phyloP scores from a whole-genome alignment of 176 grass and related monocot genomes.

The Hyparrhenia diplandra region DNA sequence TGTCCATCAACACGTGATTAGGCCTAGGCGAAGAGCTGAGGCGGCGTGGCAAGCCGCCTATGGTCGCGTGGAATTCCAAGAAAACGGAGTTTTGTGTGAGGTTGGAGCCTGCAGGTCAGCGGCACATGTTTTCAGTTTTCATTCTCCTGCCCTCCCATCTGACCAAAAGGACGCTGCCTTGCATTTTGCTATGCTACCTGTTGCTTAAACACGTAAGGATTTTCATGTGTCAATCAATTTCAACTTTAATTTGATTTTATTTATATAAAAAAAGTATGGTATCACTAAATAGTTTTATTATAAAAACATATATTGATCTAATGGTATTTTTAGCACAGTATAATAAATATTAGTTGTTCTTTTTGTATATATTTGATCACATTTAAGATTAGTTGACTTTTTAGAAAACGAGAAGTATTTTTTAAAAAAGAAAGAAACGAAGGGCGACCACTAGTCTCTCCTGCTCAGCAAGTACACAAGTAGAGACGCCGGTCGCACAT shows the following conservation, averaged over 20 bases:
- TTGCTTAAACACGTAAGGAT: no score
- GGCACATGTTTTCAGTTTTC: not conserved
- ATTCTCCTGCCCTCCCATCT: no score
- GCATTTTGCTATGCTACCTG: no score
- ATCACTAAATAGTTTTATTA: not conserved
- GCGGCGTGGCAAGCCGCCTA: not conserved
- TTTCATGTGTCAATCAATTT: not conserved
- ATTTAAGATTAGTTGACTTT: not conserved
- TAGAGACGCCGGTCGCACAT: not conserved
- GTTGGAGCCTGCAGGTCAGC: not conserved
- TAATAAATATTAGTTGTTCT: no score
- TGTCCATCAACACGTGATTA: constrained; percentile 7
- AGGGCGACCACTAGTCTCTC: not conserved
- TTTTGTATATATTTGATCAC: not conserved
- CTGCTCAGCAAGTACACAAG: not conserved
- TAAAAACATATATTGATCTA: no score
- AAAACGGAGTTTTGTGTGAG: not conserved
- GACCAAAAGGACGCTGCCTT: not conserved
- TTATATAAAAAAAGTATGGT: not conserved
- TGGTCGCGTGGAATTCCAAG: not conserved
- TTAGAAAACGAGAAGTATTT: not conserved
- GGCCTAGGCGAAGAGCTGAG: not conserved
- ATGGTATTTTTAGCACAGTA: no score
- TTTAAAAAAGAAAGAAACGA: not conserved
- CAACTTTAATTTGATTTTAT: not conserved